These are phyloP conservation scores for Penicillium hesseltinei DNA, from an alignment of 2,329 filamentous ascomycete species.

Conservation along the genomic window DNA sequence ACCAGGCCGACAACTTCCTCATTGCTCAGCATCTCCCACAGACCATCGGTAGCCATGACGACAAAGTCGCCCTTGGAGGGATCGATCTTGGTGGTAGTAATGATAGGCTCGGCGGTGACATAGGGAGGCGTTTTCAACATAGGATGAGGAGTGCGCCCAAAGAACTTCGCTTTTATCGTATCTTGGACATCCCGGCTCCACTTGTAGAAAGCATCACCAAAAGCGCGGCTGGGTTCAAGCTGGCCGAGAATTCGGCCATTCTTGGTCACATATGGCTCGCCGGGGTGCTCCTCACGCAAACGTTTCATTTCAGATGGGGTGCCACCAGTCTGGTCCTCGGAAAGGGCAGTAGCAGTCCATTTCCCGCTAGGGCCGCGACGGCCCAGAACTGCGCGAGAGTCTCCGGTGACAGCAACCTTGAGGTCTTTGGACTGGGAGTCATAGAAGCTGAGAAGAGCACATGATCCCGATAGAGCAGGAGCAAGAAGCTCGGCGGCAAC, in stretches of 20 bases:
- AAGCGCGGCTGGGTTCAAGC: conserved; percentile 87
- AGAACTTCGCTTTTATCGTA: conserved; percentile 80
- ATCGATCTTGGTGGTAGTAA: conserved; percentile 88
- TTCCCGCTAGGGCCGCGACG: conserved; percentile 75
- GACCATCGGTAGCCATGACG: conserved; percentile 91
- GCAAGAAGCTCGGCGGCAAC: conserved; percentile 88
- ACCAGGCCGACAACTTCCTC: conserved; percentile 97
- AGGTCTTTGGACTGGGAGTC: conserved; percentile 83
- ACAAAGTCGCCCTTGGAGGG: conserved; percentile 91
- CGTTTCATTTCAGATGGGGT: conserved; percentile 82
- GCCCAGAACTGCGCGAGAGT: conserved; percentile 91
- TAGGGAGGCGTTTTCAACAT: conserved; percentile 90
- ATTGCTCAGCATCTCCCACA: conserved; percentile 99
- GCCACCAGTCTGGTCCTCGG: conserved; percentile 88
- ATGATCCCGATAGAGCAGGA: conserved; percentile 93
- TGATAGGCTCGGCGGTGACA: conserved; percentile 90
- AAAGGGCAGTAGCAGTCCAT: conserved; percentile 87
- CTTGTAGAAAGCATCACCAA: conserved; percentile 96
- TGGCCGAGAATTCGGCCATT: conserved; percentile 90
- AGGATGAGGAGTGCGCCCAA: conserved; percentile 73
- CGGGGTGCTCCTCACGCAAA: conserved; percentile 81
- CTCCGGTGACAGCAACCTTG: conserved; percentile 91
- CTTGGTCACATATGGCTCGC: conserved; percentile 79
- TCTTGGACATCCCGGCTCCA: conserved; percentile 85
- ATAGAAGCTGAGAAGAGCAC: conserved; percentile 93